phyloP scores from a whole-genome alignment of 2,329 filamentous ascomycete genomes.

The Chaetothyriales sp. region DNA sequence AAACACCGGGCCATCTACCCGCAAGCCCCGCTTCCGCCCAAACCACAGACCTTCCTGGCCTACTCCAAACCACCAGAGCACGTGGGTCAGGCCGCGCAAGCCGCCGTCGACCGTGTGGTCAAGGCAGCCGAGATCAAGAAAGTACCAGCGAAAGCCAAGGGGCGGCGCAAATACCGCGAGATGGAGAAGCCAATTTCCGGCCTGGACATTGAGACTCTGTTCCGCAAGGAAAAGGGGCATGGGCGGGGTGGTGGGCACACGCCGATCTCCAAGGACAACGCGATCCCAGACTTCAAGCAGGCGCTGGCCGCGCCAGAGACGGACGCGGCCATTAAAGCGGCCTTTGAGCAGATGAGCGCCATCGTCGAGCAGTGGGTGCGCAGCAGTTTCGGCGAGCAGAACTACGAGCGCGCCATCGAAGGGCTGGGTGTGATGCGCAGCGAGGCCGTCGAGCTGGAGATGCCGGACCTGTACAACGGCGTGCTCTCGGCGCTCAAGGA shows the following conservation, averaged over 20 bases:
- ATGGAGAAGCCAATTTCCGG: conserved; percentile 73
- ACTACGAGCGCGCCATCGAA: conserved; percentile 63
- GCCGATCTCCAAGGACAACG: conserved; percentile 54
- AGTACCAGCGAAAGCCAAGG: conserved; percentile 68
- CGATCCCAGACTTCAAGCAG: conserved; percentile 83
- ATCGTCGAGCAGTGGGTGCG: conserved; percentile 58
- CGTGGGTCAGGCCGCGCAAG: conserved; percentile 45
- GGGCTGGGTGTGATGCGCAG: conserved; percentile 65
- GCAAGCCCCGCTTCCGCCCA: conserved; percentile 47
- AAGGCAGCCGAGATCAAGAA: conserved; percentile 68
- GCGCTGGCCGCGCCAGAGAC: conserved; percentile 50
- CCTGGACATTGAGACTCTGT: conserved; percentile 69
- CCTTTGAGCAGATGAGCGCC: conserved; percentile 57
- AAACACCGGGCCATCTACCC: conserved; percentile 68
- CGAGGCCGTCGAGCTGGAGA: conserved; percentile 61
- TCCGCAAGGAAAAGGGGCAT: conserved; percentile 42
- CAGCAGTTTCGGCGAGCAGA: conserved; percentile 59
- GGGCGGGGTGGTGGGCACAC: conserved; percentile 24
- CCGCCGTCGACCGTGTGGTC: conserved; percentile 50
- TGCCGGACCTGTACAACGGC: conserved; percentile 62
- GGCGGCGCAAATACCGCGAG: conserved; percentile 54
- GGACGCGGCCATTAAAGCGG: conserved; percentile 49
- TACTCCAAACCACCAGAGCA: conserved; percentile 60
- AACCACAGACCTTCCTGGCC: conserved; percentile 52
- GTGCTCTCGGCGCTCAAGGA: conserved; percentile 60